Base-by-base conservation (phyloP, 768 basidiomycete genomes). In the Rubroboletus satanas region DNA sequence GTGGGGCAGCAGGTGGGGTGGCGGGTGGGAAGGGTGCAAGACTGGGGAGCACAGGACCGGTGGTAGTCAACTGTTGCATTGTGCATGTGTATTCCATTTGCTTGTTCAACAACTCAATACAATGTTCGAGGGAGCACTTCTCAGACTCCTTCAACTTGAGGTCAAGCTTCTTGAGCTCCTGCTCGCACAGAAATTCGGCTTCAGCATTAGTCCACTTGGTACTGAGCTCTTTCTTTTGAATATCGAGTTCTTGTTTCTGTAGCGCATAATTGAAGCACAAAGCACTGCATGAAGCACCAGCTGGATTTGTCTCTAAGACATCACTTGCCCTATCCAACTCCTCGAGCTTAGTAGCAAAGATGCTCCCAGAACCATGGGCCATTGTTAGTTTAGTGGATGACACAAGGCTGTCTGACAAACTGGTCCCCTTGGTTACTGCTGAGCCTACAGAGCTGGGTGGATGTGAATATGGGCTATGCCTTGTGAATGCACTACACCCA, bases 251-350 rank as follows among this genome's bases (percentile, higher is more conserved):
- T 28, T 57, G 38, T 6, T 49, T 53, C 29, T 12, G 7, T 31
- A 57, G 21, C 3, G 5, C 11, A 17, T 53, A 57, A 4, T 57
- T 45, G 12, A 37, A 21, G 15, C 15, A 3, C 17, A 53, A 8
- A 15, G 41, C 28, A 18, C 8, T 32, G 8, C 7, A 14, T 6
- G 21, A 43, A 11, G 36, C 17, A 6, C 28, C 10, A 10, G 32
- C 35, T n/a, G 29, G 2, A 32, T 32, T 32, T 18, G 21, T 21
- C 28, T 49, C 26, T 21, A 54, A 33, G 8, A 15, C 23, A 0
- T 57, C 8, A 11, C 47, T 53, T 15, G 46, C 52, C 21, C 18
- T 45, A 9, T 49, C 28, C 14, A 57, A 44, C 17, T 57, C 43
- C 5, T 54, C n/a, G 14, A 57, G 23, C 31, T 38, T 53, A 1